Evolutionary conservation across 805 yeast genomes (phyloP).

Genomic region (Candida hispaniensis): DNA sequence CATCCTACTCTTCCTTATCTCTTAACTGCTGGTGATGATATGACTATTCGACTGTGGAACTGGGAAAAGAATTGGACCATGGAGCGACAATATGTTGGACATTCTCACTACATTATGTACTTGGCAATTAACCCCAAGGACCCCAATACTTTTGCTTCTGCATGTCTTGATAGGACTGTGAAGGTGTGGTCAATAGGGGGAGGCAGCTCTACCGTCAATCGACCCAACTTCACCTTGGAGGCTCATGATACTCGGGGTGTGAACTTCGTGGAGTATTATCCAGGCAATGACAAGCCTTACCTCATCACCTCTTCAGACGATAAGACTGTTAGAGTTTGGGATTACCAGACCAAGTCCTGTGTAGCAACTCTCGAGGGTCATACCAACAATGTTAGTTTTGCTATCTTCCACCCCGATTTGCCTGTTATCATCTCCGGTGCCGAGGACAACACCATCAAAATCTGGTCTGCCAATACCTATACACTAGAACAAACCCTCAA

Average conservation of each 20-base stretch:
- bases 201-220: constrained; percentile 46
- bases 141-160: constrained; percentile 94
- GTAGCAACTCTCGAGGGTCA: constrained; percentile 94
- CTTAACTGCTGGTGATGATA: constrained; percentile 84
- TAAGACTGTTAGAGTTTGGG: constrained; percentile 83
- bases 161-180: constrained; percentile 91
- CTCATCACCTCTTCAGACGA: constrained; percentile 87
- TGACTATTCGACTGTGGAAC: constrained; percentile 88
- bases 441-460: constrained; percentile 87
- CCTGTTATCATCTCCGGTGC: constrained; percentile 93
- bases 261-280: constrained; percentile 93
- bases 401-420: constrained; percentile 94
- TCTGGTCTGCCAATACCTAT: constrained; percentile 93
- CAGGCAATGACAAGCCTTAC: constrained; percentile 95
- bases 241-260: constrained; percentile 94
- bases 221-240: constrained; percentile 78
- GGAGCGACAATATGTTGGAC: constrained; percentile 90
- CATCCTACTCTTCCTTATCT: constrained; percentile 90
- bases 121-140: constrained; percentile 95
- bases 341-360: constrained; percentile 91
- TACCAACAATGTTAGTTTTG: constrained; percentile 87
- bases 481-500: constrained; percentile 85
- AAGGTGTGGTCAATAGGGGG: constrained; percentile 79
- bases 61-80: constrained; percentile 92
- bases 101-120: constrained; percentile 89